Evolutionary conservation across 352 stramenopile genomes (phyloP).

Genomic region (Globisporangium orthogonon): DNA sequence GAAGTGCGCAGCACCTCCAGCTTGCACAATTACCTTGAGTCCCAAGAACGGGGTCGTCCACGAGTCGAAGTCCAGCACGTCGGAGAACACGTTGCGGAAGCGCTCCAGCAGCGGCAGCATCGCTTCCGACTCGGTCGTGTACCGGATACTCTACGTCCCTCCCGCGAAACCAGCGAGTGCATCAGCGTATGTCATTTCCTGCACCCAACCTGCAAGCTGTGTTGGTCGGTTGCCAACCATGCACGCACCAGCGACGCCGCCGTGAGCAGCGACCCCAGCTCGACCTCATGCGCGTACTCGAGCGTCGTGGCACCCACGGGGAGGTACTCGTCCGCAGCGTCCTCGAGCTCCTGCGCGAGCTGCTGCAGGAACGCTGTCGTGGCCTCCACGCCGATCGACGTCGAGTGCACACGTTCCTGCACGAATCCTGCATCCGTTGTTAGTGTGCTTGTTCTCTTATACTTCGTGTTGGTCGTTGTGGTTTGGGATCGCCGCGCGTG

Average conservation of each 20-base stretch:
- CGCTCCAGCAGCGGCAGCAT: conserved; percentile 47
- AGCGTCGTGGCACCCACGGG: conserved; percentile 9
- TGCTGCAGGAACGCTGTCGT: conserved; percentile 59
- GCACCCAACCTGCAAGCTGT: background rate
- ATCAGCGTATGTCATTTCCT: background rate
- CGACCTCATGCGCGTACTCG: conserved; percentile 51
- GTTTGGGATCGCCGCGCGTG: too few relatives aligned
- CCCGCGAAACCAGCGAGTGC: background rate
- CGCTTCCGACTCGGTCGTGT: conserved; percentile 61
- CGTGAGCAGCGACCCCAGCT: conserved; percentile 65
- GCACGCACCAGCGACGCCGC: conserved; percentile 42
- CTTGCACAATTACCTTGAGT: conserved; percentile 26
- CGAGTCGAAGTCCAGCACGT: conserved; percentile 39
- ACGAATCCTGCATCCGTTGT: conserved; percentile 36
- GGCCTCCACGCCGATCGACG: conserved; percentile 42
- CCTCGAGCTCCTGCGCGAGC: conserved; percentile 59
- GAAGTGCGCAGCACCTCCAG: background rate
- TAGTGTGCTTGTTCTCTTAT: background rate
- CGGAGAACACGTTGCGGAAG: conserved; percentile 44
- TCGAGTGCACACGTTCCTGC: conserved; percentile 75
- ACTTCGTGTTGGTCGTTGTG: too few relatives aligned
- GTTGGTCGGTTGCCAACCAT: too few relatives aligned
- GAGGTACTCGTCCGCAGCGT: conserved; percentile 32
- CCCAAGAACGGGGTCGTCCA: conserved; percentile 38
- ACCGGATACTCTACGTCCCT: conserved; percentile 47